phyloP scores from a whole-genome alignment of 352 stramenopile species.

The Phytophthora litchii region DNA sequence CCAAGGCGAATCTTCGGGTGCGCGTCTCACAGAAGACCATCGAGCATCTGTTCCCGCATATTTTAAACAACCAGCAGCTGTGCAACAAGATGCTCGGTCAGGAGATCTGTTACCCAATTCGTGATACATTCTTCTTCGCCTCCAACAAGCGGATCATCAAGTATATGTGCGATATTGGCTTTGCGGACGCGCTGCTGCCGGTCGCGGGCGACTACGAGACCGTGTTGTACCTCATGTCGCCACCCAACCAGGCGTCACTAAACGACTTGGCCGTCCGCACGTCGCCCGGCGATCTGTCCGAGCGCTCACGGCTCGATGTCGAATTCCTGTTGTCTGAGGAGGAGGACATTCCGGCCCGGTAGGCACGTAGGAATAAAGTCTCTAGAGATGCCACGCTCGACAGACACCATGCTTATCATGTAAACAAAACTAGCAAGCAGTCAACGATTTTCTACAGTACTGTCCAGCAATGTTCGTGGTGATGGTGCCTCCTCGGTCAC shows the following conservation, averaged over 20 bases:
- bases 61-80: constrained; percentile 29
- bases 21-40: constrained; percentile 47
- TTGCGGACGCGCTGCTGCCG: constrained; percentile 38
- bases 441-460: constrained; percentile 12
- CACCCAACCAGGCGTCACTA: constrained; percentile 37
- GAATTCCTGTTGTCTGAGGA: constrained; percentile 48
- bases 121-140: constrained; percentile 55
- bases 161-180: constrained; percentile 52
- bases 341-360: constrained; percentile 7
- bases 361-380: constrained; percentile 1
- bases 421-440: constrained; percentile 26
- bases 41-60: constrained; percentile 47
- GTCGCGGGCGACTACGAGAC: constrained; percentile 42
- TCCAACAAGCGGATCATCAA: constrained; percentile 46
- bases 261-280: constrained; percentile 46
- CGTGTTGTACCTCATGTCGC: constrained; percentile 42
- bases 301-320: constrained; percentile 42
- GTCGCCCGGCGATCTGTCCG: constrained; percentile 22
- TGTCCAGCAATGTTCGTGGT: background rate
- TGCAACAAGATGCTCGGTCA: constrained; percentile 36
- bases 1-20: constrained; percentile 39
- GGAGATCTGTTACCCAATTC: constrained; percentile 48
- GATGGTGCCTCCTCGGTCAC: background rate
- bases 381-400: constrained; percentile 4
- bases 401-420: constrained; percentile 11